Percentiles rank a stretch among this genome's conserved stretches.
phyloP scores from a whole-genome alignment of 371 early-diverging fungal genomes.

The Circinella umbellata region DNA sequence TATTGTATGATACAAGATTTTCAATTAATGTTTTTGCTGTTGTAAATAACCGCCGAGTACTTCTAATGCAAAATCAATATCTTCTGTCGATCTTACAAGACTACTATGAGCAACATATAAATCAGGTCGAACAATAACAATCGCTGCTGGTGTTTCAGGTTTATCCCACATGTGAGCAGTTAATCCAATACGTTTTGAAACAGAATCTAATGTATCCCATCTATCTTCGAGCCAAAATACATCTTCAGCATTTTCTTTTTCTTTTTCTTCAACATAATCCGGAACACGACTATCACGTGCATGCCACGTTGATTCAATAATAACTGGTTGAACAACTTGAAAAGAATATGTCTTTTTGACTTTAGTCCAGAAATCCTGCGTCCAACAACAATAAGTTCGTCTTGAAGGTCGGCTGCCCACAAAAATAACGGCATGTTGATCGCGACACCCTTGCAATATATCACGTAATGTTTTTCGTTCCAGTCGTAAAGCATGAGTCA shows the following conservation, averaged over 20 bases:
- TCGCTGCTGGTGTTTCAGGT: slow-evolving; percentile 20
- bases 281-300: slow-evolving; percentile 2
- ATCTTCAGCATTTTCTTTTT: slow-evolving; percentile 1
- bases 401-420: slow-evolving; percentile 3
- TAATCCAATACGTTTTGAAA: slow-evolving; percentile 23
- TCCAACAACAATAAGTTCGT: slow-evolving; percentile 7
- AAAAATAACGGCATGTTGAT: slow-evolving; percentile 12
- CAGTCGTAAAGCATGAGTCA: background rate
- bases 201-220: background rate
- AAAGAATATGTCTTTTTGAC: background rate
- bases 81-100: slow-evolving; percentile 9
- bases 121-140: slow-evolving; percentile 28
- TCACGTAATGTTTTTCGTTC: slow-evolving; percentile 19
- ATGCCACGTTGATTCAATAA: slow-evolving; percentile 26
- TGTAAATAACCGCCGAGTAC: slow-evolving; percentile 9
- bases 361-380: slow-evolving; percentile 9
- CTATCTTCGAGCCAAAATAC: slow-evolving; percentile 26
- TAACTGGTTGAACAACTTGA: slow-evolving; percentile 14
- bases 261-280: background rate
- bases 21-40: background rate
- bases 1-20: no score
- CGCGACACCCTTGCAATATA: slow-evolving; percentile 4
- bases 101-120: slow-evolving; percentile 23
- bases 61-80: slow-evolving; percentile 20
- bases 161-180: slow-evolving; percentile 7